phyloP scores from a whole-genome alignment of 169 alveolate species.

The Plasmodium malariae region DNA sequence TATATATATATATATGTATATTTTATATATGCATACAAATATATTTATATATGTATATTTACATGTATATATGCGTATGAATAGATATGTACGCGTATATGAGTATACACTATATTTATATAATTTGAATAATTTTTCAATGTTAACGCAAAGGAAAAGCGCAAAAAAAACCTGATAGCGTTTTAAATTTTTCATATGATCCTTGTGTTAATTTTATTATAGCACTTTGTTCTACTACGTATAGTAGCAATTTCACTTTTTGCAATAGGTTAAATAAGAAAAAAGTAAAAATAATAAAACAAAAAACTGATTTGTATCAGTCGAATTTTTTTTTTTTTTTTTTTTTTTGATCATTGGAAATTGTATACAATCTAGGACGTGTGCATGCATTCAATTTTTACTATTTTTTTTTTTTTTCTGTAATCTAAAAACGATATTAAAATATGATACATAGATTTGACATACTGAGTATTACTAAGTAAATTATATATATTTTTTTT shows the following conservation, averaged over 20 bases:
- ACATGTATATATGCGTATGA: background rate
- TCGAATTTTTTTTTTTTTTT: constrained; percentile 24
- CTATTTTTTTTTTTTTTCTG: constrained; percentile 7
- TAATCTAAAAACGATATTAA: background rate
- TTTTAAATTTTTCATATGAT: background rate
- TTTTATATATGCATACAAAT: background rate
- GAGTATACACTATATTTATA: background rate
- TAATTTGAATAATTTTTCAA: background rate
- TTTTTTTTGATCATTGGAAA: constrained; percentile 17
- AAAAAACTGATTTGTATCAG: background rate
- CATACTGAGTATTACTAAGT: background rate
- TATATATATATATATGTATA: background rate
- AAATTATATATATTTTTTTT: no score
- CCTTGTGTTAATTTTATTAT: background rate
- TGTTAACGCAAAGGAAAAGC: background rate
- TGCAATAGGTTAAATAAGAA: background rate
- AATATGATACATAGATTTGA: no score
- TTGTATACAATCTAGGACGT: constrained; percentile 32
- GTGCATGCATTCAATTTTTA: constrained; percentile 63
- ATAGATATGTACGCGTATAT: background rate
- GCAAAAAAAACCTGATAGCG: constrained; percentile 1
- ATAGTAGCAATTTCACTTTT: background rate
- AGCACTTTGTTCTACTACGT: constrained; percentile 13
- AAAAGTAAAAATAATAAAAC: background rate
- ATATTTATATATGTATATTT: background rate